Base-by-base conservation (phyloP, 73 alveolate genomes). In the Symbiodinium natans region DNA sequence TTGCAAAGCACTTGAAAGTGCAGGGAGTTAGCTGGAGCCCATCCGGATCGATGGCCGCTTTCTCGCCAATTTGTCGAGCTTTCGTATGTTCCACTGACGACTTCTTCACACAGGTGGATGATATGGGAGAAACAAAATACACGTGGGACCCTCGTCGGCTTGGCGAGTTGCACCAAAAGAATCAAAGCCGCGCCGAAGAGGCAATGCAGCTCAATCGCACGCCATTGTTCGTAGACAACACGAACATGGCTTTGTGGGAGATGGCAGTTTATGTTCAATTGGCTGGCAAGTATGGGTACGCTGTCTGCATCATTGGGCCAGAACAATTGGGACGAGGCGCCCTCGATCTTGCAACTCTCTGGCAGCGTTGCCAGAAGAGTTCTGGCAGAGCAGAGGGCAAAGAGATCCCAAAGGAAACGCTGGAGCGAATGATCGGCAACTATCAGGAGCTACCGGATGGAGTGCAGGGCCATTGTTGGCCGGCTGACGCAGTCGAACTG, bases 21-120 rank as follows among this genome's bases (percentile, higher is more conserved):
- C 95, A 88, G 46, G 95, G 95, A 43, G 73, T 63, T 63, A 42
- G 86, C 33, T 48, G 34, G 94, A 48, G 9, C 39, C 29, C 93
- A 54, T 27, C 25, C 25, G 9, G 43, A 29, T 13, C 40, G 3
- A 33, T 13, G 10, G 85, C 95, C 27, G 86, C 95, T 19, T 38
- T 59, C 46, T 88, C 95, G 42, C 95, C 95, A 3, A 33, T 34
- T 36, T 63, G 95, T 63, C 95, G 95, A 5, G 86, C 86, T 17
- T 88, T 88, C 86, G 74, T 88, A 27, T 88, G 95, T n/a, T 88
- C 95, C 48, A 88, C 95, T 29, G 95, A 88, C 34, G 95, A 88
- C 71, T 88, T 36, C 74, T 88, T 88, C 95, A 88, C 95, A 1
- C 43, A 38, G 3, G 73, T 88, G 15, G 95, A 88, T 40, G 85